A percentile compares a stretch with the other conserved stretches of the same genome.
Evolutionary conservation across 257 asterid genomes (phyloP).

Genomic region (Rubia yunnanensis): DNA sequence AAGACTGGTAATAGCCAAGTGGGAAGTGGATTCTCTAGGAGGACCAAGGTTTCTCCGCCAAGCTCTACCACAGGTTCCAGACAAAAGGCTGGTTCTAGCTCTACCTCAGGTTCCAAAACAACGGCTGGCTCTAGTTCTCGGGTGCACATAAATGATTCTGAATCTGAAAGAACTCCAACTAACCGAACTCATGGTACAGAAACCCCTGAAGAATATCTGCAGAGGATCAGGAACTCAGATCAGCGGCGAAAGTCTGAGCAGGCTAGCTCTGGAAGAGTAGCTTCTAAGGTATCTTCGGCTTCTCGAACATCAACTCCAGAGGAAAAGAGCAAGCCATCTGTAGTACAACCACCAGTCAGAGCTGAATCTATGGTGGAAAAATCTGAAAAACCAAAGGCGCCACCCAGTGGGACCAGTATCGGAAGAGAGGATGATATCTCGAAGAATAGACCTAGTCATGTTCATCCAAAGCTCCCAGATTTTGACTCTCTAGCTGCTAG

Average conservation of each 20-base stretch:
- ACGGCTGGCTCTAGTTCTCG: slow-evolving; percentile 21
- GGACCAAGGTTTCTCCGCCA: slow-evolving; percentile 50
- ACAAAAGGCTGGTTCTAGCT: slow-evolving; percentile 15
- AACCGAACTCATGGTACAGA: slow-evolving; percentile 16
- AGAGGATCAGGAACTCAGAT: slow-evolving; percentile 21
- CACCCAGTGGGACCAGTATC: slow-evolving; percentile 17
- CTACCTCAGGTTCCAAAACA: slow-evolving; percentile 10
- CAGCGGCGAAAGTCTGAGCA: slow-evolving; percentile 22
- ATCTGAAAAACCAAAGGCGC: slow-evolving; percentile 13
- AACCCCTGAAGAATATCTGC: slow-evolving; percentile 21
- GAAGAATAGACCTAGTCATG: slow-evolving; percentile 58
- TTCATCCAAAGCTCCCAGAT: slow-evolving; percentile 92
- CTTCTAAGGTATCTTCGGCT: slow-evolving; percentile 21
- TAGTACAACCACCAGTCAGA: slow-evolving; percentile 20
- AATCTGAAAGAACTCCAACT: slow-evolving; percentile 21
- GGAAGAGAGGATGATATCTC: slow-evolving; percentile 33
- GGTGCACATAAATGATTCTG: slow-evolving; percentile 24
- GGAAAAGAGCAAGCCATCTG: slow-evolving; percentile 24
- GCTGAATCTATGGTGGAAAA: slow-evolving; percentile 20
- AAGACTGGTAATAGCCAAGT: slow-evolving; percentile 25
- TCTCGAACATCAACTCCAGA: not conserved
- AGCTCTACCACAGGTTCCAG: slow-evolving; percentile 20
- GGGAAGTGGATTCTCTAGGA: slow-evolving; percentile 52
- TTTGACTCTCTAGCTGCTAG: slow-evolving; percentile 44
- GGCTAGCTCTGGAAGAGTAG: slow-evolving; percentile 25